These are phyloP conservation scores for Tulasnella sp. DNA, from an alignment of 768 basidiomycete genomes.

Conservation along the genomic window DNA sequence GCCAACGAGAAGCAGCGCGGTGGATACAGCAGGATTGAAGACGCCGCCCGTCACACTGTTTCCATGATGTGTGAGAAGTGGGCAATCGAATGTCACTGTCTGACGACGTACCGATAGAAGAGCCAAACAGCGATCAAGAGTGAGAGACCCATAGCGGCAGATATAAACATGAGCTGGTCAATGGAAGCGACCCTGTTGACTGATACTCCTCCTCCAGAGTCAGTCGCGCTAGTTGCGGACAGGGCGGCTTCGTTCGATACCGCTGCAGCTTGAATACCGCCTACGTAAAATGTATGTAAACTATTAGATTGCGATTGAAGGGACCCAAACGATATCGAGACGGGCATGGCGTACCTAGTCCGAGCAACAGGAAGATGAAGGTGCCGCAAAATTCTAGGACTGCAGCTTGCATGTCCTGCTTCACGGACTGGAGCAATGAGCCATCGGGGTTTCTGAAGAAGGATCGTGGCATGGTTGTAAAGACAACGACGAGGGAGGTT, in stretches of 20 bases:
- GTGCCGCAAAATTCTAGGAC: conserved; percentile 15
- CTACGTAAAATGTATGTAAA: conserved; percentile 10
- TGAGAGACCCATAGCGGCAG: conserved; percentile 17
- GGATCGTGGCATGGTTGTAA: too few relatives aligned
- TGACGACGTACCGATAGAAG: conserved; percentile 7
- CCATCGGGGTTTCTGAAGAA: too few relatives aligned
- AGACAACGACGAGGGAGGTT: too few relatives aligned
- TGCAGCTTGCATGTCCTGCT: conserved; percentile 9
- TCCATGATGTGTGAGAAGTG: background rate
- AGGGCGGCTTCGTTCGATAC: conserved; percentile 7
- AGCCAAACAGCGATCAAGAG: conserved; percentile 16
- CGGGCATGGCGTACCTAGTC: conserved; percentile 4
- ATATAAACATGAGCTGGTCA: conserved; percentile 20
- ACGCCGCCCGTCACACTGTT: conserved; percentile 17
- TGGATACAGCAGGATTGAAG: conserved; percentile 19
- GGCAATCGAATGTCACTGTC: background rate
- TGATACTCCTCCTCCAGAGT: background rate
- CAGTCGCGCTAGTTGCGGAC: conserved; percentile 3
- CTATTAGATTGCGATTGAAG: background rate
- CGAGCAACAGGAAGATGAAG: conserved; percentile 14
- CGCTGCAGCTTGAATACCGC: conserved; percentile 20
- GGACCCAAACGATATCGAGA: background rate
- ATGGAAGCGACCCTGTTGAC: conserved; percentile 19
- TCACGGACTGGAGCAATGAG: background rate
- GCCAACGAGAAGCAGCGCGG: conserved; percentile 20